Evolutionary conservation across 2,329 filamentous ascomycete genomes (phyloP), one percentile per base, ranked within the genome.

Genomic region (Trichoderma koningii): DNA sequence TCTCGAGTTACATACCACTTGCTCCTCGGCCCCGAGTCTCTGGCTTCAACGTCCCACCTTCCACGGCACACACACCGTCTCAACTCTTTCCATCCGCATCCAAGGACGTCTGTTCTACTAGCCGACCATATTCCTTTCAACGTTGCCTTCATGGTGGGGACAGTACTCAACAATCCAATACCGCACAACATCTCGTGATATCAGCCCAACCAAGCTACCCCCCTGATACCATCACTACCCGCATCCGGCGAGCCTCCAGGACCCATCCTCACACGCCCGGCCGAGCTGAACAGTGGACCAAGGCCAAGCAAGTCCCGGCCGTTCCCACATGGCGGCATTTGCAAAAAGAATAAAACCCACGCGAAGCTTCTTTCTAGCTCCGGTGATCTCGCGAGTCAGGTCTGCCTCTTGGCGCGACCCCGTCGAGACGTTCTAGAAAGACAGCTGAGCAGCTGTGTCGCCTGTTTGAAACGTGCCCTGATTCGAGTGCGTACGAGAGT

Each of bases 351-450:
- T 3, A 34, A 34, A 34, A 34, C 3, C 55, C 47, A 45, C 28
- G 26, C 19, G 26, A 55, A 55, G 51, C 4, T 28, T 44, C 12
- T 21, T 15, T 34, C n/a, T 52, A 51, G 53, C 5, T 34, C 15
- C 9, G 47, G 28, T 34, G 51, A 57, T 57, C 44, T 51, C 23
- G 26, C 52, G 59, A 63, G 59, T 63, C 59, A 63, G 50, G 47
- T 30, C 19, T 53, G 10, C 14, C 2, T 12, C 38, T 30, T 63
- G n/a, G n/a, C 42, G 19, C 26, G 48, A 53, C 38, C 3, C 26
- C 12, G 3, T 19, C 44, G 42, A 10, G 34, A 34, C 23, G n/a
- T 30, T 23, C 15, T 34, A 19, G 19, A 44, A 44, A 30, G 17
- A 12, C 21, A 21, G 10, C n/a, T 5, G 17, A 44, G 10, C 38